Percentiles rank a stretch among this genome's conserved stretches.
Evolutionary conservation across 1,284 basidiomycete species (phyloP).

Genomic region (Malassezia globosa): DNA sequence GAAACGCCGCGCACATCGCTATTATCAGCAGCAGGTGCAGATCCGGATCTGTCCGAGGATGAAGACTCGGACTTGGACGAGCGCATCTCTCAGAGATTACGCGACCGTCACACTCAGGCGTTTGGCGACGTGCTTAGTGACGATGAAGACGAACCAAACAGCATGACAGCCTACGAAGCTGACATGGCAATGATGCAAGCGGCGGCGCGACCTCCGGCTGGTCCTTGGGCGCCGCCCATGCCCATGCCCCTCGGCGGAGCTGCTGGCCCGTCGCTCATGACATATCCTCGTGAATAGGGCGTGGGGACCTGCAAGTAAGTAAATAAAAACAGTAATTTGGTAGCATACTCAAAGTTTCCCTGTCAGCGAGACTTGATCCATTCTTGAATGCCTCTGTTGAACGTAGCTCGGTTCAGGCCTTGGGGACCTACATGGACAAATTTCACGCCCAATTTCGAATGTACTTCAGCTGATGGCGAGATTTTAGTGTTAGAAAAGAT

Average conservation of each 20-base stretch:
- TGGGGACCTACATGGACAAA: conserved; percentile 36
- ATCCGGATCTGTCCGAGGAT: conserved; percentile 26
- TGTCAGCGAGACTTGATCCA: conserved; percentile 24
- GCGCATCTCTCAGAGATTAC: conserved; percentile 36
- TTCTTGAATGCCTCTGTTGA: conserved; percentile 28
- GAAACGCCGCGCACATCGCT: conserved; percentile 56
- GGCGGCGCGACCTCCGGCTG: not conserved
- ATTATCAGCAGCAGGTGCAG: conserved; percentile 55
- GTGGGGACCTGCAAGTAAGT: too few relatives aligned
- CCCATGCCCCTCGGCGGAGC: not conserved
- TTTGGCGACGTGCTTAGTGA: conserved; percentile 40
- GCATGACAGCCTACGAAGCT: conserved; percentile 3
- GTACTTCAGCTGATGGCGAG: conserved; percentile 33
- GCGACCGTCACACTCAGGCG: conserved; percentile 35
- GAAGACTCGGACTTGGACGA: conserved; percentile 48
- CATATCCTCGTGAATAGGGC: conserved; percentile 11
- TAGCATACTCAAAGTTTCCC: too few relatives aligned
- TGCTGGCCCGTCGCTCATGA: conserved; percentile 5
- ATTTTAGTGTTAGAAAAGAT: too few relatives aligned
- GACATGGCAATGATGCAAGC: conserved; percentile 13
- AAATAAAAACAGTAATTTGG: too few relatives aligned
- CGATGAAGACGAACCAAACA: conserved; percentile 18
- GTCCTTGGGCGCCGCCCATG: conserved; percentile 1
- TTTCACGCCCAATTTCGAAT: conserved; percentile 39
- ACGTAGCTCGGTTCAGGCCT: conserved; percentile 31